Evolutionary conservation across 768 basidiomycete genomes (phyloP).

Genomic region (Termitomyces sp.): DNA sequence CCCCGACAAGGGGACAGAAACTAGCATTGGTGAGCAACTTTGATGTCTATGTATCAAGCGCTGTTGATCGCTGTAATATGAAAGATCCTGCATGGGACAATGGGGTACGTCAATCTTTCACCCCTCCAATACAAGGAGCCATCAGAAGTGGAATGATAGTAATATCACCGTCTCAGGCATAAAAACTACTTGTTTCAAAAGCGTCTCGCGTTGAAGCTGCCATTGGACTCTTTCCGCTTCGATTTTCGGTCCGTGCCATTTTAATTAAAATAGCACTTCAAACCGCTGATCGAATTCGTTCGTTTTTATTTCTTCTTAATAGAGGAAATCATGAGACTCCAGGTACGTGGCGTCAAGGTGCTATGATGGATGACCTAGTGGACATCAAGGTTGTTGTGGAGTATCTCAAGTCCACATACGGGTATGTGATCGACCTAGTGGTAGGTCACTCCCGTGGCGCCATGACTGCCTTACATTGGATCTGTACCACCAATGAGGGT

Average conservation of each 20-base stretch:
- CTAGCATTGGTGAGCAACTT: constrained; percentile 54
- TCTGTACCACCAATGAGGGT: constrained; percentile 58
- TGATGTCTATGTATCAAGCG: constrained; percentile 1
- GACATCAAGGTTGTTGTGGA: constrained; percentile 64
- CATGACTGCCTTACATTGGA: constrained; percentile 62
- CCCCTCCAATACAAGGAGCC: constrained; percentile 16
- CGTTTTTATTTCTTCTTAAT: not conserved
- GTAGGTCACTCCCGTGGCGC: constrained; percentile 79
- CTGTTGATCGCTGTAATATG: constrained; percentile 9
- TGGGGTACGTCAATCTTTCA: constrained; percentile 52
- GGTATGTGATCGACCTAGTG: constrained; percentile 64
- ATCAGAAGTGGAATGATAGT: constrained; percentile 15
- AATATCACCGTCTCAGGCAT: constrained; percentile 44
- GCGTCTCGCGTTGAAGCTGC: constrained; percentile 55
- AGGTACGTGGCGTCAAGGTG: constrained; percentile 59
- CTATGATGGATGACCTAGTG: constrained; percentile 52
- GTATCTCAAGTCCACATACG: constrained; percentile 51
- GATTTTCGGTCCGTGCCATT: constrained; percentile 67
- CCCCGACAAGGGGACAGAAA: constrained; percentile 50
- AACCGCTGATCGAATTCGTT: not conserved
- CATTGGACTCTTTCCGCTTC: constrained; percentile 79
- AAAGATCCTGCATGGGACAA: constrained; percentile 74
- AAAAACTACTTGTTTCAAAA: constrained; percentile 84
- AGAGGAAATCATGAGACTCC: constrained; percentile 78
- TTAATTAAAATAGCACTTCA: not conserved